Evolutionary conservation across 73 alveolate species (phyloP).

Genomic region (Tetrahymena thermophila): DNA sequence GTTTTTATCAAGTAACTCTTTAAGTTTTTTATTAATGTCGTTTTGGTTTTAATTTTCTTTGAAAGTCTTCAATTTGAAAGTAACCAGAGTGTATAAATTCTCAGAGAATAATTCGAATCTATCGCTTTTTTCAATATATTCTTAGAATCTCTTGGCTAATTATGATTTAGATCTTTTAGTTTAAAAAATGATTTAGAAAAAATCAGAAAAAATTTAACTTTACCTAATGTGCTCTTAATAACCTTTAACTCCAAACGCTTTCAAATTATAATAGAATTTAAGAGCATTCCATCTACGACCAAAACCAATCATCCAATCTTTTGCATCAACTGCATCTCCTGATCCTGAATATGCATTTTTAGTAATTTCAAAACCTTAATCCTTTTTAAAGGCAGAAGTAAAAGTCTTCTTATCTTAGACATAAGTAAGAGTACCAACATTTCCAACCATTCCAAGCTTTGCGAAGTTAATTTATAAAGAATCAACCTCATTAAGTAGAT

Average conservation of each 20-base stretch:
- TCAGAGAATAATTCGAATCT: conserved; percentile 15
- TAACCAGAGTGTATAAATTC: conserved; percentile 10
- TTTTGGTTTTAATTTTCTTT: background rate
- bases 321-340: conserved; percentile 28
- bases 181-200: background rate
- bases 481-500: conserved; percentile 18
- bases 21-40: conserved; percentile 10
- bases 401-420: conserved; percentile 17
- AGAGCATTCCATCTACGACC: conserved; percentile 35
- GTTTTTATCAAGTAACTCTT: conserved; percentile 10
- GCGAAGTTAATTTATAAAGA: conserved; percentile 31
- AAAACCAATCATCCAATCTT: conserved; percentile 42
- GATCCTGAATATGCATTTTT: conserved; percentile 11
- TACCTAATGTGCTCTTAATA: conserved; percentile 13
- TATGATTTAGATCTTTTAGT: background rate
- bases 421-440: conserved; percentile 27
- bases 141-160: conserved; percentile 19
- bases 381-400: conserved; percentile 12
- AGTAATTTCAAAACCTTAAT: conserved; percentile 12
- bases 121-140: background rate
- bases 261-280: conserved; percentile 23
- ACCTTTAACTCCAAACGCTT: conserved; percentile 15
- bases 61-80: conserved; percentile 1
- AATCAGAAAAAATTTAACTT: background rate
- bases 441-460: conserved; percentile 27